A percentile compares a stretch with the other conserved stretches of the same genome.
phyloP scores from a whole-genome alignment of 1,284 basidiomycete genomes.

The Melampsora americana region DNA sequence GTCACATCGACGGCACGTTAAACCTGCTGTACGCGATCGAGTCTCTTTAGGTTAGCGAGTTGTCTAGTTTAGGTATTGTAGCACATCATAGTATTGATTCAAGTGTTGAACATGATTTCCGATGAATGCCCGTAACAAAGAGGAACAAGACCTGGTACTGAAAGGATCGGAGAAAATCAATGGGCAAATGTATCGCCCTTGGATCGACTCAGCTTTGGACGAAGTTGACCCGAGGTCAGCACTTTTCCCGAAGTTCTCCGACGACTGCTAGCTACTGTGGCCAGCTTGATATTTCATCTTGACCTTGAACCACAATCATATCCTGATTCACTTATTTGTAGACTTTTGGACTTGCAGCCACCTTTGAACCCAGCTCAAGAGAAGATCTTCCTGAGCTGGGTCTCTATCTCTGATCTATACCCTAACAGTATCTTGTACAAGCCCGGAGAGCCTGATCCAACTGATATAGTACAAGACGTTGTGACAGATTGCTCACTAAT shows the following conservation, averaged over 20 bases:
- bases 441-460: constrained; percentile 12
- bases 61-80: neutral
- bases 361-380: constrained; percentile 22
- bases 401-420: constrained; percentile 15
- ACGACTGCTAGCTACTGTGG: neutral
- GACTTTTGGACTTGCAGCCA: constrained; percentile 16
- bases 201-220: neutral
- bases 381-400: constrained; percentile 16
- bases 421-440: constrained; percentile 13
- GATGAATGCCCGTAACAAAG: neutral
- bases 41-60: constrained; percentile 13
- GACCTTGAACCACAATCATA: neutral
- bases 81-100: too few relatives aligned
- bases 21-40: constrained; percentile 22
- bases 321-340: neutral
- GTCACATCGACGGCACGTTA: constrained; percentile 16
- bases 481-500: constrained; percentile 43
- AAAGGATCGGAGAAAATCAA: constrained; percentile 31
- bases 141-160: constrained; percentile 35
- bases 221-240: too few relatives aligned
- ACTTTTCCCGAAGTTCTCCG: too few relatives aligned
- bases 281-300: neutral
- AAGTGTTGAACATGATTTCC: too few relatives aligned
- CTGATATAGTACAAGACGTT: constrained; percentile 39
- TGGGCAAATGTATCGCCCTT: constrained; percentile 7